A percentile compares a stretch with the other conserved stretches of the same genome.
These are phyloP conservation scores for Arthrocladium fulminans DNA, from an alignment of 2,329 filamentous ascomycete species.

Conservation along the genomic window DNA sequence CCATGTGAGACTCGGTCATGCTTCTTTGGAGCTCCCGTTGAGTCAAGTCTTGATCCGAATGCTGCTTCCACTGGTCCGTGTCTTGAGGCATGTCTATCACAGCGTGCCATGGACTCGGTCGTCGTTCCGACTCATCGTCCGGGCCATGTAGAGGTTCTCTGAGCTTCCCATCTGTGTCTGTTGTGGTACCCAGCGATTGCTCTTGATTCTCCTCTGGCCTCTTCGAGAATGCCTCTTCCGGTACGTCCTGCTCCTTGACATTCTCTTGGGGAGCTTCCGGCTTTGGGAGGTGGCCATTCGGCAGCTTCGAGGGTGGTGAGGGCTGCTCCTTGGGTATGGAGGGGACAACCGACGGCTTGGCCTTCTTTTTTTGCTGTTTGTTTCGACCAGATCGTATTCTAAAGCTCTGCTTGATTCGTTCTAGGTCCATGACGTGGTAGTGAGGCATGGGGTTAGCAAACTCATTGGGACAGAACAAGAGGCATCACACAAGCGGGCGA, in stretches of 20 bases:
- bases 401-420: slow-evolving; percentile 22
- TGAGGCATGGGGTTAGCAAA: background rate
- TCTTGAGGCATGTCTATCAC: too few relatives aligned
- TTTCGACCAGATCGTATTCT: slow-evolving; percentile 20
- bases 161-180: too few relatives aligned
- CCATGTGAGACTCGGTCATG: background rate
- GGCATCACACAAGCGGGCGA: background rate
- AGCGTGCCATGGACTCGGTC: too few relatives aligned
- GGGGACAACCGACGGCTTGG: background rate
- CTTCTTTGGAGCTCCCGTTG: too few relatives aligned
- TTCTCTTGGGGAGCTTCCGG: background rate
- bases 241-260: too few relatives aligned
- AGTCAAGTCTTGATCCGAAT: too few relatives aligned
- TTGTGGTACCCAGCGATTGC: too few relatives aligned
- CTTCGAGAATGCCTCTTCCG: too few relatives aligned
- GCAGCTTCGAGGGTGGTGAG: background rate
- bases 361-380: slow-evolving; percentile 15
- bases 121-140: too few relatives aligned
- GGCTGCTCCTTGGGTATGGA: background rate
- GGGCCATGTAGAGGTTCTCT: too few relatives aligned
- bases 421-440: slow-evolving; percentile 18
- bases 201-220: too few relatives aligned
- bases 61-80: too few relatives aligned
- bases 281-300: background rate
- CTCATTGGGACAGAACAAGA: background rate